Conservation (phyloP, 1,139 yeast species). For the Yamadazyma oceani region DNA sequence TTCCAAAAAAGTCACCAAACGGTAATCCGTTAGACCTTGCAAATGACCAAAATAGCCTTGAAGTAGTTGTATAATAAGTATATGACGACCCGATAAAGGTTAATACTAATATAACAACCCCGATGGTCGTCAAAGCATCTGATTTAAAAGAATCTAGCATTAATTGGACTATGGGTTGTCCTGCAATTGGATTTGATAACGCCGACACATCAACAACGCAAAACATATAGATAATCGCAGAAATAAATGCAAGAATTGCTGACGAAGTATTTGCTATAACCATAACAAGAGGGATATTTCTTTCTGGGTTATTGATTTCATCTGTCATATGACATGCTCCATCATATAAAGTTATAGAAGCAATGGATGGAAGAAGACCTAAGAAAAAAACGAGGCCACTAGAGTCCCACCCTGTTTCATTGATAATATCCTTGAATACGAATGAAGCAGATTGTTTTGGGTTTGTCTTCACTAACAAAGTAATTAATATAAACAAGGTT, state of each 20-base stretch:
- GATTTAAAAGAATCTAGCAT: constrained; percentile 28
- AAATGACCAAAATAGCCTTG: constrained; percentile 31
- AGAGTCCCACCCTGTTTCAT: constrained; percentile 30
- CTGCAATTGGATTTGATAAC: constrained; percentile 26
- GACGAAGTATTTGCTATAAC: constrained; percentile 24
- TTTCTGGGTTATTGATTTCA: constrained; percentile 28
- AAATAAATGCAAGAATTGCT: constrained; percentile 22
- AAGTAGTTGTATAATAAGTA: constrained; percentile 23
- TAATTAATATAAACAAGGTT: constrained; percentile 25
- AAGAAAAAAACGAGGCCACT: constrained; percentile 29
- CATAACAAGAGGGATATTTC: constrained; percentile 29
- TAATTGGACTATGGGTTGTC: constrained; percentile 30
- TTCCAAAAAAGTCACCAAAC: constrained; percentile 23
- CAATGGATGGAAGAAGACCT: constrained; percentile 28
- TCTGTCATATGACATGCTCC: constrained; percentile 35
- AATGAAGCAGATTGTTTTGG: constrained; percentile 25
- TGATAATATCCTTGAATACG: constrained; percentile 24
- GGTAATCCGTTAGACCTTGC: constrained; percentile 30
- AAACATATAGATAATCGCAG: constrained; percentile 28
- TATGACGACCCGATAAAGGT: constrained; percentile 23
- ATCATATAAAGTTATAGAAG: constrained; percentile 26
- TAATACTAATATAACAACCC: constrained; percentile 22
- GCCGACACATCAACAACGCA: constrained; percentile 21
- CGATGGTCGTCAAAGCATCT: constrained; percentile 25
- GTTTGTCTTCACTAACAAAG: constrained; percentile 23